phyloP scores from a whole-genome alignment of 192 early-diverging fungal species.

The Coemansia sp. region DNA sequence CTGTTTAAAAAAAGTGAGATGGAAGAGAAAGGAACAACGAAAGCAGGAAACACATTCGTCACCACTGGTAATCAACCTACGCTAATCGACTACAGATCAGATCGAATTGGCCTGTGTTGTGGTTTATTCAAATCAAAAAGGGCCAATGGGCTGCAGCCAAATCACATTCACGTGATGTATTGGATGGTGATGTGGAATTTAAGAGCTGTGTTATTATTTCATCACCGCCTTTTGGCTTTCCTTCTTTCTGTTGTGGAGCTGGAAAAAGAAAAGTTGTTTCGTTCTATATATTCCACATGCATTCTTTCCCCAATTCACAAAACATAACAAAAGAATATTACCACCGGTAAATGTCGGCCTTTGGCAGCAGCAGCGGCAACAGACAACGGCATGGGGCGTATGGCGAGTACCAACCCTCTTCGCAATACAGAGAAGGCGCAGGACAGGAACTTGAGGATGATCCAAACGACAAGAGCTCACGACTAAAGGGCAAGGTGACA shows the following conservation, averaged over 20 bases:
- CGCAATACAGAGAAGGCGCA: conserved; percentile 1
- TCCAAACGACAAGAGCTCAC: conserved; percentile 48
- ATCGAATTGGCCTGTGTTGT: neutral
- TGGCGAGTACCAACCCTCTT: conserved; percentile 14
- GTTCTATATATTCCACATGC: neutral
- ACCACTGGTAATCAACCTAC: neutral
- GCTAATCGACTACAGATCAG: neutral
- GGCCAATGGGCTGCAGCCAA: conserved; percentile 8
- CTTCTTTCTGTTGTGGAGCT: neutral
- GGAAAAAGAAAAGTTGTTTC: neutral
- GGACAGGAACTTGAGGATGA: conserved; percentile 30
- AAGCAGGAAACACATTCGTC: conserved; percentile 1
- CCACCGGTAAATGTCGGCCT: conserved; percentile 1
- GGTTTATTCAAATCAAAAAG: neutral
- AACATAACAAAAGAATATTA: neutral
- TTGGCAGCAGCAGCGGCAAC: conserved; percentile 3
- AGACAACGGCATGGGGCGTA: conserved; percentile 20
- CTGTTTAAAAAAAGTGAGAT: no score
- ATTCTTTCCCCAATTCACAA: neutral
- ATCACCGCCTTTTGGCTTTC: neutral
- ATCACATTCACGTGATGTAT: neutral
- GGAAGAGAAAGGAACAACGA: neutral
- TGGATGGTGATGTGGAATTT: no score
- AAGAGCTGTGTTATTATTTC: neutral
- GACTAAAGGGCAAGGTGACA: conserved; percentile 40